These are phyloP conservation scores for Auricularia sp. DNA, from an alignment of 768 basidiomycete species.

Conservation along the genomic window DNA sequence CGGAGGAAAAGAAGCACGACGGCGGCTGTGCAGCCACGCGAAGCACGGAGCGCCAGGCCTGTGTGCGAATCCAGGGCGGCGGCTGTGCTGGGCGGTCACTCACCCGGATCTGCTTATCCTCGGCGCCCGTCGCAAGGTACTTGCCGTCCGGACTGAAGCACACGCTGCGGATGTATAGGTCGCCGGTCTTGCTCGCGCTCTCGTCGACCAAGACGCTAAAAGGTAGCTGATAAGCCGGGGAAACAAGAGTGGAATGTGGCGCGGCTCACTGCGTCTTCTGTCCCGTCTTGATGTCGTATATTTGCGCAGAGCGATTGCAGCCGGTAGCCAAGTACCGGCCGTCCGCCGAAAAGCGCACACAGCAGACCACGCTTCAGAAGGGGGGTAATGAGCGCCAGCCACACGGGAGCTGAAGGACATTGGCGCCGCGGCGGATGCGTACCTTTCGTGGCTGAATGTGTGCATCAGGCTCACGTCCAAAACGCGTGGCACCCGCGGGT, in stretches of 20 bases:
- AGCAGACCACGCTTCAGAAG: constrained; percentile 60
- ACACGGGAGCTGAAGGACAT: too few relatives aligned
- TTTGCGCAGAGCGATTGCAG: constrained; percentile 91
- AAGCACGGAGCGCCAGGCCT: neutral
- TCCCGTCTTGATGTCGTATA: constrained; percentile 87
- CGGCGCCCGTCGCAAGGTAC: constrained; percentile 69
- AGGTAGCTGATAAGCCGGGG: neutral
- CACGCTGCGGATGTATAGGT: constrained; percentile 83
- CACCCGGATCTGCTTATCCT: constrained; percentile 87
- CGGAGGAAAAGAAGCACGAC: neutral
- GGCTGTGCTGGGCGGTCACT: constrained; percentile 17
- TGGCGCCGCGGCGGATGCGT: constrained; percentile 21
- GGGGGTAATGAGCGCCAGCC: neutral
- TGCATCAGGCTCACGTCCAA: constrained; percentile 40
- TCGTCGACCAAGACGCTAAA: constrained; percentile 70
- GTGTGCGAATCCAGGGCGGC: neutral
- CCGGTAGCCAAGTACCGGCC: constrained; percentile 90
- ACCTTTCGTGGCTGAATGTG: constrained; percentile 32
- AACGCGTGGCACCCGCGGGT: constrained; percentile 35
- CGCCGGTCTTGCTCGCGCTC: constrained; percentile 58
- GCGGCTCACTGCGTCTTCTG: constrained; percentile 63
- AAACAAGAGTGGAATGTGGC: neutral
- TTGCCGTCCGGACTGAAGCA: constrained; percentile 70
- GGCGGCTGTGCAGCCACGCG: neutral
- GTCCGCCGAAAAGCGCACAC: constrained; percentile 90